phyloP scores from a whole-genome alignment of 768 basidiomycete genomes.

The Imleria badia region DNA sequence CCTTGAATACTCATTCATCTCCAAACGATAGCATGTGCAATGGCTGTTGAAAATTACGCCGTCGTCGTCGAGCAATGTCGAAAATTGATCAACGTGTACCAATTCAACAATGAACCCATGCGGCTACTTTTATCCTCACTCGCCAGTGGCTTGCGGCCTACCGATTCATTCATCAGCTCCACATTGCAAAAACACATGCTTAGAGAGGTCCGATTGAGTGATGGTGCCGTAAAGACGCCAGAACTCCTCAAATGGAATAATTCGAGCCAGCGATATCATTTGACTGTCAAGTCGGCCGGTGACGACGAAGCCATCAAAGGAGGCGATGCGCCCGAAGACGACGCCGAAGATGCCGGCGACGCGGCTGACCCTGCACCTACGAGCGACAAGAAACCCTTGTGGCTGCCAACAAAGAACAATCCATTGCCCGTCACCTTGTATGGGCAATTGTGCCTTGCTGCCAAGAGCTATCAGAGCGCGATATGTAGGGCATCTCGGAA shows the following conservation, averaged over 20 bases:
- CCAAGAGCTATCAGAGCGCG: conserved; percentile 87
- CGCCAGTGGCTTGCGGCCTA: conserved; percentile 65
- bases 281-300: conserved; percentile 26
- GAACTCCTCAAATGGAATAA: conserved; percentile 64
- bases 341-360: conserved; percentile 32
- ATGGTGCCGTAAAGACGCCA: conserved; percentile 62
- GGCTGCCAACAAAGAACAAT: conserved; percentile 65
- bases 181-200: conserved; percentile 83
- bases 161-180: conserved; percentile 74
- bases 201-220: conserved; percentile 71
- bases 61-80: conserved; percentile 73
- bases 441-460: conserved; percentile 79
- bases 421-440: conserved; percentile 72
- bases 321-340: conserved; percentile 29
- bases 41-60: conserved; percentile 52
- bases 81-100: conserved; percentile 69
- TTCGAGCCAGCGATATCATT: conserved; percentile 55
- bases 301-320: conserved; percentile 21
- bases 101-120: conserved; percentile 86
- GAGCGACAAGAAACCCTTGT: conserved; percentile 30
- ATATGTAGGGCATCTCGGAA: conserved; percentile 61
- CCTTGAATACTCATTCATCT: not conserved
- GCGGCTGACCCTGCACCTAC: conserved; percentile 10
- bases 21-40: conserved; percentile 62
- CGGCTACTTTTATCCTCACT: conserved; percentile 75